Percentiles rank a stretch among this genome's conserved stretches.
Conservation (phyloP, 768 basidiomycete species). For the Amanita brunnescens region DNA sequence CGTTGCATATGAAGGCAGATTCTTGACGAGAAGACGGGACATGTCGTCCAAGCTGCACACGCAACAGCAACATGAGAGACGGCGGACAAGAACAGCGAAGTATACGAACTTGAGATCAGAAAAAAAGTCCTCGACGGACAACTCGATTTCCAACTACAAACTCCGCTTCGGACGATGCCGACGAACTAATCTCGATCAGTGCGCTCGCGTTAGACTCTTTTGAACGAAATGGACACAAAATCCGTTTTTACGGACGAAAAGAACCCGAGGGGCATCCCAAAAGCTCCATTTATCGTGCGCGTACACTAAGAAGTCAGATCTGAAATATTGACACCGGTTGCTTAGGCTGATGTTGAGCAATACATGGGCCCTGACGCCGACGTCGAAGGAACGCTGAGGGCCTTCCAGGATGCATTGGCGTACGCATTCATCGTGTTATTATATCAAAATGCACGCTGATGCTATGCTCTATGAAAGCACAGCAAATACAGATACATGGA, state of each 20-base stretch:
- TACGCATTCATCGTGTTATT: conserved; percentile 34
- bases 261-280: conserved; percentile 90
- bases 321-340: neutral
- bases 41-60: conserved; percentile 24
- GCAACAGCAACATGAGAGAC: neutral
- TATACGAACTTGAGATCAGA: conserved; percentile 8
- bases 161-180: conserved; percentile 17
- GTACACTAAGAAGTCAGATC: neutral
- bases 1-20: conserved; percentile 64
- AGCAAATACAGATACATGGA: conserved; percentile 99
- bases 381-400: conserved; percentile 68
- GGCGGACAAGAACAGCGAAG: conserved; percentile 1
- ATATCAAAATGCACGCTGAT: conserved; percentile 13
- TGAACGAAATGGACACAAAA: conserved; percentile 8
- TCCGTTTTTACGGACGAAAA: conserved; percentile 36
- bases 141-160: conserved; percentile 1
- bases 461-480: conserved; percentile 28
- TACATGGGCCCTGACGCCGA: conserved; percentile 75
- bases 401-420: conserved; percentile 91
- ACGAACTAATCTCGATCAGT: conserved; percentile 4
- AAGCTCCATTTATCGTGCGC: conserved; percentile 89
- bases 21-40: conserved; percentile 82
- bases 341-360: conserved; percentile 77
- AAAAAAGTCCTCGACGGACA: neutral
- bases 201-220: neutral